A percentile compares a stretch with the other conserved stretches of the same genome.
phyloP scores from a whole-genome alignment of 768 basidiomycete genomes.

The Lentinus brumalis region DNA sequence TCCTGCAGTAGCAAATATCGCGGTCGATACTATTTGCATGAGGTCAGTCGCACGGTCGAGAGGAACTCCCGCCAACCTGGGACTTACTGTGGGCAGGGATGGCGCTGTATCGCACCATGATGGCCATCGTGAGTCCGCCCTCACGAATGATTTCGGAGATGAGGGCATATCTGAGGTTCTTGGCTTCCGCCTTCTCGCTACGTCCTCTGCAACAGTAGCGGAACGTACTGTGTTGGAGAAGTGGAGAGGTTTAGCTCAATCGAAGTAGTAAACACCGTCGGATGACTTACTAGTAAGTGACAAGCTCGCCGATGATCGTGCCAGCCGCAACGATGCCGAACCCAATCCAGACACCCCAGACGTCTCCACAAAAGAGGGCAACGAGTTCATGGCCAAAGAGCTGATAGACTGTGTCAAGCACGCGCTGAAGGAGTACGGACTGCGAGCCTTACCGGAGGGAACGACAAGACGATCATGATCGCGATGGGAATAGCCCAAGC shows the following conservation, averaged over 20 bases:
- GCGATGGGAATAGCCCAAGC: constrained; percentile 47
- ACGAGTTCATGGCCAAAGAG: constrained; percentile 93
- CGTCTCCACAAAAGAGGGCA: constrained; percentile 81
- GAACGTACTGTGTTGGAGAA: constrained; percentile 81
- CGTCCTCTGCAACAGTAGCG: constrained; percentile 73
- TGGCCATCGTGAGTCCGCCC: constrained; percentile 82
- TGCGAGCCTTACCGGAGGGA: constrained; percentile 35
- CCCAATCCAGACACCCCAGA: constrained; percentile 86
- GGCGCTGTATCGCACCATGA: constrained; percentile 74
- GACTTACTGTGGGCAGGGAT: constrained; percentile 82
- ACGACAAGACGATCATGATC: constrained; percentile 42
- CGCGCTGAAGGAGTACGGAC: not conserved
- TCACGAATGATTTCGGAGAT: constrained; percentile 66
- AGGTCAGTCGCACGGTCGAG: not conserved
- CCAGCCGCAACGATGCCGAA: constrained; percentile 85
- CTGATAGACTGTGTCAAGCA: constrained; percentile 31
- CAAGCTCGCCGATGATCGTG: constrained; percentile 82
- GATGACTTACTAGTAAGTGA: constrained; percentile 72
- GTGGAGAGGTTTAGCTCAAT: no score
- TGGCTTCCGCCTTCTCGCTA: constrained; percentile 61
- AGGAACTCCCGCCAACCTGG: not conserved
- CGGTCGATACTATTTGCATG: constrained; percentile 68
- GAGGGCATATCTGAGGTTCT: constrained; percentile 47
- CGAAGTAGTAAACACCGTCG: no score
- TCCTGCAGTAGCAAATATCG: constrained; percentile 85